Conservation (phyloP, 148 eudicot genomes). For the Bassia scoparia region DNA sequence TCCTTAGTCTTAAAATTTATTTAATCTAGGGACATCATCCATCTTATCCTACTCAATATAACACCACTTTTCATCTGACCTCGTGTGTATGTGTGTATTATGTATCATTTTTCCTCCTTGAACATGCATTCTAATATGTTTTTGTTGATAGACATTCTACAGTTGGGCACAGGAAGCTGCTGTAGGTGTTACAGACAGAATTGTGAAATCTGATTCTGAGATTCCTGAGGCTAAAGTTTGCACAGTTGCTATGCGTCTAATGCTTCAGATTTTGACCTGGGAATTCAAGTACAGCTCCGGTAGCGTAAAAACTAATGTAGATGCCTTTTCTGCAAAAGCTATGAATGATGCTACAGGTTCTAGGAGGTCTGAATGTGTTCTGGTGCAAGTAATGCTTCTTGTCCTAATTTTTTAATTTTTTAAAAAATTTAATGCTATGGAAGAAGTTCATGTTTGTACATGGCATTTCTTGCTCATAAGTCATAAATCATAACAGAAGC, state of each 20-base stretch:
- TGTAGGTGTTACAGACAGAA: constrained; percentile 53
- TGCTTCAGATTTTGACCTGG: constrained; percentile 95
- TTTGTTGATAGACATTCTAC: constrained; percentile 56
- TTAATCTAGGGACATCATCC: too few species aligned
- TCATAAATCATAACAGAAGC: constrained; percentile 2
- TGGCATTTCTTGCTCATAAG: neutral
- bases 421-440: neutral
- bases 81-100: neutral
- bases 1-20: neutral
- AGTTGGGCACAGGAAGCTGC: constrained; percentile 93
- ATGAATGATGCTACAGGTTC: constrained; percentile 41
- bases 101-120: neutral
- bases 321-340: constrained; percentile 51
- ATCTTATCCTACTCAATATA: neutral
- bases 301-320: constrained; percentile 42
- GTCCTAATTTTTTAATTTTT: neutral
- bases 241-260: constrained; percentile 67
- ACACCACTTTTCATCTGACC: neutral
- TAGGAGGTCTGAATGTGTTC: constrained; percentile 52
- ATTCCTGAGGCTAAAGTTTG: constrained; percentile 84
- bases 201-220: constrained; percentile 64
- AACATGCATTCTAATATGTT: constrained; percentile 3
- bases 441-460: neutral
- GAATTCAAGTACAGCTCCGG: constrained; percentile 52
- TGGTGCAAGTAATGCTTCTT: constrained; percentile 61